Evolutionary conservation across 1,284 basidiomycete species (phyloP).

Genomic region (Rhizoctonia solani): DNA sequence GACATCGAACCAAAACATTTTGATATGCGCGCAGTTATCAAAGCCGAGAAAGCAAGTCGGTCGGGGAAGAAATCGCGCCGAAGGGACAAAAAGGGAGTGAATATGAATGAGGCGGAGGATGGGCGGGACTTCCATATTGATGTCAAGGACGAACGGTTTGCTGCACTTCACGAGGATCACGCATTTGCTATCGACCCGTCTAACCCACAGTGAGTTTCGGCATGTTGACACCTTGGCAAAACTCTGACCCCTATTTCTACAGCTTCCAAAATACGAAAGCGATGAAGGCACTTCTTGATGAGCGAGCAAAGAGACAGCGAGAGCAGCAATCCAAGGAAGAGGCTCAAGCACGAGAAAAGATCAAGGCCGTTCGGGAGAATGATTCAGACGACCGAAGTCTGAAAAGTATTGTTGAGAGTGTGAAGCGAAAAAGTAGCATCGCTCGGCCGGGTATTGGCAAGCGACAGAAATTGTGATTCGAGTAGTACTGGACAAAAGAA

Average conservation of each 20-base stretch:
- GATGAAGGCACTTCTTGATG: slow-evolving; percentile 80
- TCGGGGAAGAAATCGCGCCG: slow-evolving; percentile 40
- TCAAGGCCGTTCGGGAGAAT: background rate
- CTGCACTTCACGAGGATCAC: slow-evolving; percentile 85
- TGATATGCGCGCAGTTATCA: slow-evolving; percentile 87
- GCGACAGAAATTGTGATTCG: slow-evolving; percentile 5
- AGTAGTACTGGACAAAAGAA: too few relatives aligned
- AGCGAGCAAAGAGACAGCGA: slow-evolving; percentile 64
- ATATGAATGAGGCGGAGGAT: slow-evolving; percentile 62
- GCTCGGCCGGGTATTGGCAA: background rate
- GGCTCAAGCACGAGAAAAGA: background rate
- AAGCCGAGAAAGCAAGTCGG: slow-evolving; percentile 69
- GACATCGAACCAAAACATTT: slow-evolving; percentile 74
- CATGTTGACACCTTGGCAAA: slow-evolving; percentile 31
- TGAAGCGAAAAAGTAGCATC: slow-evolving; percentile 68
- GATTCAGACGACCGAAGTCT: slow-evolving; percentile 53
- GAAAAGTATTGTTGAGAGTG: slow-evolving; percentile 74
- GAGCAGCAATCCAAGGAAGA: slow-evolving; percentile 43
- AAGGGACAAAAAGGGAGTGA: slow-evolving; percentile 53
- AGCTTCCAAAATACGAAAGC: slow-evolving; percentile 90
- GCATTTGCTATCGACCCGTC: slow-evolving; percentile 95
- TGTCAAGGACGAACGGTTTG: slow-evolving; percentile 87
- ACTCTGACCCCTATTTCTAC: slow-evolving; percentile 19
- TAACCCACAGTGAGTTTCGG: slow-evolving; percentile 79
- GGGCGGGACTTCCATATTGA: slow-evolving; percentile 77